These are phyloP conservation scores for Botrytis deweyae DNA, from an alignment of 2,329 filamentous ascomycete genomes.

Conservation along the genomic window DNA sequence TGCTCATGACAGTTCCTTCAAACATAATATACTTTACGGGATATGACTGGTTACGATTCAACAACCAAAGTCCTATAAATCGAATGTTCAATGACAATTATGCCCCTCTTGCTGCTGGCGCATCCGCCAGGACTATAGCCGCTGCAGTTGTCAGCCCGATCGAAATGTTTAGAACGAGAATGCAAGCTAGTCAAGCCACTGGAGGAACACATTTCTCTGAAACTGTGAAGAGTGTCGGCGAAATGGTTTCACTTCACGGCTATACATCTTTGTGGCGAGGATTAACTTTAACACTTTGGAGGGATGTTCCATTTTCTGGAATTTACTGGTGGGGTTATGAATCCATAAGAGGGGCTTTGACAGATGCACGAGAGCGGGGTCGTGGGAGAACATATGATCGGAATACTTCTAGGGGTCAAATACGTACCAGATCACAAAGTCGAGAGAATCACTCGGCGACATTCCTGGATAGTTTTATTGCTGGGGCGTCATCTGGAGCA, in stretches of 20 bases:
- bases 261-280: constrained; percentile 87
- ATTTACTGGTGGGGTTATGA: constrained; percentile 99
- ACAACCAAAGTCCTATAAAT: constrained; percentile 69
- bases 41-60: constrained; percentile 89
- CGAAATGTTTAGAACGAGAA: constrained; percentile 88
- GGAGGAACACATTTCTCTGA: constrained; percentile 71
- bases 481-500: constrained; percentile 79
- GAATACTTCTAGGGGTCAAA: constrained; percentile 44
- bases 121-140: constrained; percentile 73
- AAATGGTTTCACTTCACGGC: constrained; percentile 76
- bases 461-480: constrained; percentile 84
- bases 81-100: constrained; percentile 64
- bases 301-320: constrained; percentile 94
- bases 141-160: constrained; percentile 84
- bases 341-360: constrained; percentile 69
- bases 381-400: constrained; percentile 45
- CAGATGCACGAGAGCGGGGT: constrained; percentile 61
- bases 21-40: constrained; percentile 99
- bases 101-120: constrained; percentile 77
- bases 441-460: constrained; percentile 72
- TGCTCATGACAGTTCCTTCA: constrained; percentile 89
- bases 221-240: constrained; percentile 71
- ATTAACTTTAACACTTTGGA: constrained; percentile 86
- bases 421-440: constrained; percentile 57
- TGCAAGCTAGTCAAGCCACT: constrained; percentile 69